Base-by-base conservation (phyloP, 129 eudicot species). In the Calendula officinalis region DNA sequence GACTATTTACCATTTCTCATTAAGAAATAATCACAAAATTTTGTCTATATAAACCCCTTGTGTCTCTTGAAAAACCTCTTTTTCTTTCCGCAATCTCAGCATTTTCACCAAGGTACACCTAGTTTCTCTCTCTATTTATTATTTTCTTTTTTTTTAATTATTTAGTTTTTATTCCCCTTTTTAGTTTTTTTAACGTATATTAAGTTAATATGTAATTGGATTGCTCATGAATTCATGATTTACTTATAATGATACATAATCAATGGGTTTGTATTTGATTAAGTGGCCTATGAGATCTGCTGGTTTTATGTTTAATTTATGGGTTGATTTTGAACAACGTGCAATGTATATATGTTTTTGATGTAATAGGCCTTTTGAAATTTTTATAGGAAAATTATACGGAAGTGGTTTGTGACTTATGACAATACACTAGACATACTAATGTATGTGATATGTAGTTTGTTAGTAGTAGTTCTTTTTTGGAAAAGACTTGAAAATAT, bases 21-120 rank as follows among this genome's bases (percentile, higher is more conserved):
- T 5, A 38, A 8, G 30, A 48, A 37, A n/a, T 48, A 5, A 41
- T 9, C 12, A 48, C 54, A 22, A 22, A 22, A 34, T 44, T 10
- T 7, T 35, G 61, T 39, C 68, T 74, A 74, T 74, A 74, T 46
- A 74, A 74, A 66, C 68, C 78, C 67, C 33, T 48, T 49, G 54
- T 14, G 52, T 40, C 73, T 32, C 38, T 27, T 16, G 14, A 48
- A 74, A 47, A 66, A 47, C 67, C 50, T 74, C 66, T 74, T 73
- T 74, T 52, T 74, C 78, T 74, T 74, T 74, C 48, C 49, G 73
- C 78, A 56, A 66, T 66, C 67, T 50, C 37, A 13, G 17, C 65
- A 45, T 53, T 54, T 57, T 22, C 70, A 11, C 22, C 62, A 66
- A 66, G 72, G 78, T 65, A 73, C 67, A 73, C 78, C 77, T 53